These are phyloP conservation scores for Harringtonia lauricola DNA, from an alignment of 2,329 filamentous ascomycete genomes.

Conservation along the genomic window DNA sequence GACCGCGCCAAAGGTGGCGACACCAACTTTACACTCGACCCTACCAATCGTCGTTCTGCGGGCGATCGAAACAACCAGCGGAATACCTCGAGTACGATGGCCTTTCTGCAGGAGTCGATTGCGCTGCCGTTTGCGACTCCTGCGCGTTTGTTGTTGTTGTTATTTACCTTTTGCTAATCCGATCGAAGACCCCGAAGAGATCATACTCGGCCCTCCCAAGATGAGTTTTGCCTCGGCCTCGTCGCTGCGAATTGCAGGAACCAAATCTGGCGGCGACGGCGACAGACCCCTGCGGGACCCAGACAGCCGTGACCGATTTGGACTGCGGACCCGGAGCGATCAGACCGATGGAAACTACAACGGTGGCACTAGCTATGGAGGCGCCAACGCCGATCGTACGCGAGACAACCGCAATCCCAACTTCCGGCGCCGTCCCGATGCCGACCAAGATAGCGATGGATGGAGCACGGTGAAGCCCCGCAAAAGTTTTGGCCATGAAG, in stretches of 20 bases:
- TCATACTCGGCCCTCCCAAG: conserved; percentile 76
- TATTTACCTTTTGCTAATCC: conserved; percentile 1
- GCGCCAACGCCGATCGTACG: conserved; percentile 31
- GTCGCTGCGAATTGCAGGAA: conserved; percentile 32
- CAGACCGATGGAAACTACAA: conserved; percentile 26
- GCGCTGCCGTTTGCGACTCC: not conserved
- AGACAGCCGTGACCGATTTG: conserved; percentile 47
- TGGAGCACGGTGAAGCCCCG: conserved; percentile 66
- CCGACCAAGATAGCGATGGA: conserved; percentile 54
- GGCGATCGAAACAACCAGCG: conserved; percentile 44
- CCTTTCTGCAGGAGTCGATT: not conserved
- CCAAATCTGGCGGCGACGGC: conserved; percentile 33
- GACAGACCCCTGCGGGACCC: conserved; percentile 42
- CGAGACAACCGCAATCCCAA: conserved; percentile 35
- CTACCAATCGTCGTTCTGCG: conserved; percentile 38
- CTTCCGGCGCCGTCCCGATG: conserved; percentile 41
- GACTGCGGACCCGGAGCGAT: conserved; percentile 36
- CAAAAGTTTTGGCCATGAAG: conserved; percentile 62
- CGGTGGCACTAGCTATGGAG: conserved; percentile 29
- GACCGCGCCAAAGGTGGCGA: conserved; percentile 29
- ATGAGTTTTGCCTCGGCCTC: conserved; percentile 73
- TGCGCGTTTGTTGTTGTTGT: not conserved
- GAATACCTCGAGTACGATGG: conserved; percentile 43
- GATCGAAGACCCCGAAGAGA: conserved; percentile 59
- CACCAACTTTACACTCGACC: conserved; percentile 35